Conservation (phyloP, 495 filamentous ascomycete species). For the Aspergillus panamensis region DNA sequence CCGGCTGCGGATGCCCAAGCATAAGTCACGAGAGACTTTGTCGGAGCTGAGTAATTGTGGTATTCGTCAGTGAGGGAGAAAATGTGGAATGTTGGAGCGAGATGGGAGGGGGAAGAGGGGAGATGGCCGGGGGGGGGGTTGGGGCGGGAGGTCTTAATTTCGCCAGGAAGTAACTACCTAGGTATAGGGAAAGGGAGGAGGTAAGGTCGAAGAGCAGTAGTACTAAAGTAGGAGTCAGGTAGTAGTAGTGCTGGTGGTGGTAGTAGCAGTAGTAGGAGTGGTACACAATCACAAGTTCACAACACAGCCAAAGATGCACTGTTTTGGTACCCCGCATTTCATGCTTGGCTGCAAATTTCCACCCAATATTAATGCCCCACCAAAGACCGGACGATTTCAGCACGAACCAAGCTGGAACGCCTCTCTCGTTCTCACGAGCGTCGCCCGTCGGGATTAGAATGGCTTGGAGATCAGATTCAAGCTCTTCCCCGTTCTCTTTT, state of each 20-base stretch:
- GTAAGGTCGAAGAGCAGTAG: not conserved
- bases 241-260: too few species aligned
- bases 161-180: not conserved
- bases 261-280: too few species aligned
- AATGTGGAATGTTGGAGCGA: too few species aligned
- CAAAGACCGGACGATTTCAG: not conserved
- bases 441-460: not conserved
- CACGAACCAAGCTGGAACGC: not conserved
- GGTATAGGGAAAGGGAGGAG: not conserved
- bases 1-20: not conserved
- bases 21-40: not conserved
- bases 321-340: constrained; percentile 12
- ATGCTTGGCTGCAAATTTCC: constrained; percentile 8
- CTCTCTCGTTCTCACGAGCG: not conserved
- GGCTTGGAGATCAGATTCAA: too few species aligned
- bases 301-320: not conserved
- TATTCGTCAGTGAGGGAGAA: not conserved
- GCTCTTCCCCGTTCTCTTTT: too few species aligned
- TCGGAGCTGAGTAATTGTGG: not conserved
- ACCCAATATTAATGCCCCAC: constrained; percentile 1
- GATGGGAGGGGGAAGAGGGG: too few species aligned
- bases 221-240: too few species aligned
- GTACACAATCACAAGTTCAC: too few species aligned
- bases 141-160: too few species aligned
- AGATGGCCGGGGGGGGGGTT: not conserved